Conservation (phyloP, 1,284 basidiomycete species). For the Prillingera fragicola region DNA sequence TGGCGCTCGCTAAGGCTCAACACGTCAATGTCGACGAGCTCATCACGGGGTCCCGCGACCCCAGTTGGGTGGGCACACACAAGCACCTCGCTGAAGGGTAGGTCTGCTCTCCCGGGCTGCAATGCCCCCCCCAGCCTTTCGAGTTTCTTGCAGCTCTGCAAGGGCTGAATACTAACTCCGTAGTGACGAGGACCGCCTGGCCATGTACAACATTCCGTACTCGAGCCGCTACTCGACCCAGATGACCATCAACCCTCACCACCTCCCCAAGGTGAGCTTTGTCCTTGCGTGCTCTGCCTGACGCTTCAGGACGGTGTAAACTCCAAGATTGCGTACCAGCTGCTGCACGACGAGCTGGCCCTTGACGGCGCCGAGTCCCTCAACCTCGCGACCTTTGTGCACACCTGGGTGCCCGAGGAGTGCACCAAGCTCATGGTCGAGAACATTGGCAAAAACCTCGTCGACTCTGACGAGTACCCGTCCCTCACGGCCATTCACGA, state of each 20-base stretch:
- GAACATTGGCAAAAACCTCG: slow-evolving; percentile 82
- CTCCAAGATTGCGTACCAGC: slow-evolving; percentile 59
- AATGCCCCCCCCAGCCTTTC: neutral
- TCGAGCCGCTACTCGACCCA: slow-evolving; percentile 40
- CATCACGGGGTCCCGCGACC: slow-evolving; percentile 18
- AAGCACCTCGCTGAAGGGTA: neutral
- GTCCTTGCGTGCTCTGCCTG: no score
- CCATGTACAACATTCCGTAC: slow-evolving; percentile 38
- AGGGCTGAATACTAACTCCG: neutral
- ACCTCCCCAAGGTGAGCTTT: slow-evolving; percentile 48
- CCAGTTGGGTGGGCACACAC: neutral
- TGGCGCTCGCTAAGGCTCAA: slow-evolving; percentile 30
- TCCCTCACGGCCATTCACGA: slow-evolving; percentile 67
- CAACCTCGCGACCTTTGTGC: slow-evolving; percentile 62
- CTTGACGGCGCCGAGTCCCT: slow-evolving; percentile 72
- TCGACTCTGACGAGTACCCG: slow-evolving; percentile 89
- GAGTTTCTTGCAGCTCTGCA: neutral
- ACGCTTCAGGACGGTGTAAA: slow-evolving; percentile 45
- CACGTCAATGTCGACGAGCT: slow-evolving; percentile 46
- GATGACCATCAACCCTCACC: slow-evolving; percentile 44
- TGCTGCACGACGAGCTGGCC: slow-evolving; percentile 76
- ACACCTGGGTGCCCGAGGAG: slow-evolving; percentile 26
- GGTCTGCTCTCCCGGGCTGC: neutral
- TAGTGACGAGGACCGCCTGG: slow-evolving; percentile 14
- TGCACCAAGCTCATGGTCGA: slow-evolving; percentile 70